Percentiles rank a stretch among this genome's conserved stretches.
Evolutionary conservation across 2,329 filamentous ascomycete species (phyloP).

Genomic region (Capronia coronata): DNA sequence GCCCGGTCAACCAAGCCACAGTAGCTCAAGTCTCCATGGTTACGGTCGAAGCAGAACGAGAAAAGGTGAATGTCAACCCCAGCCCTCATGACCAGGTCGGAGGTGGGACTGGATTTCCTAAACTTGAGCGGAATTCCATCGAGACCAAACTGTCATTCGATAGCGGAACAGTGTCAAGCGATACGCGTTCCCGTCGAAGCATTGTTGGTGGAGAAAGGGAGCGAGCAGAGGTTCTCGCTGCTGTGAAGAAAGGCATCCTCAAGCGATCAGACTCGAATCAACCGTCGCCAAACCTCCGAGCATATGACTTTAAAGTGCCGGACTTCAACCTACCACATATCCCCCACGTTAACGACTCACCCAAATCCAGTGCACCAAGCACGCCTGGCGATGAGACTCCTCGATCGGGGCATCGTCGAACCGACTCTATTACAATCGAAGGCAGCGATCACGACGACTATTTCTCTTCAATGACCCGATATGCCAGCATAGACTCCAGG

Average conservation of each 20-base stretch:
- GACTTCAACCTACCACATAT: constrained; percentile 56
- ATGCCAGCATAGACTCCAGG: constrained; percentile 64
- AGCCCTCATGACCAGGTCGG: constrained; percentile 59
- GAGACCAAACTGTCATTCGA: constrained; percentile 50
- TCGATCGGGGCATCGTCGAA: constrained; percentile 54
- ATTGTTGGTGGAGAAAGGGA: constrained; percentile 87
- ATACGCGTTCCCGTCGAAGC: constrained; percentile 65
- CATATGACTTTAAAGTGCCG: constrained; percentile 50
- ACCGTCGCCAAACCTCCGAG: constrained; percentile 61
- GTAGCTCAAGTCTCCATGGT: constrained; percentile 90
- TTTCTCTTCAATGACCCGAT: constrained; percentile 66
- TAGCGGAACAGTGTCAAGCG: constrained; percentile 35
- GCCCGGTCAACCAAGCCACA: constrained; percentile 57
- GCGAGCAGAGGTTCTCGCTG: constrained; percentile 81
- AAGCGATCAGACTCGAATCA: constrained; percentile 68
- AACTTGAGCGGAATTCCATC: constrained; percentile 73
- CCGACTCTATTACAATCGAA: constrained; percentile 65
- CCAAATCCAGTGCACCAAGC: constrained; percentile 76
- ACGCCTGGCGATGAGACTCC: constrained; percentile 68
- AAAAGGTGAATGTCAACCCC: constrained; percentile 68
- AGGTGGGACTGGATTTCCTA: constrained; percentile 75
- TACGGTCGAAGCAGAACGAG: constrained; percentile 86
- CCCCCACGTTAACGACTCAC: constrained; percentile 65
- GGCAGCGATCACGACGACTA: constrained; percentile 94
- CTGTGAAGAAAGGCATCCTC: constrained; percentile 89